Percentiles rank a stretch among this genome's conserved stretches.
These are phyloP conservation scores for Amphirosellinia nigrospora DNA, from an alignment of 495 filamentous ascomycete genomes.

Conservation along the genomic window DNA sequence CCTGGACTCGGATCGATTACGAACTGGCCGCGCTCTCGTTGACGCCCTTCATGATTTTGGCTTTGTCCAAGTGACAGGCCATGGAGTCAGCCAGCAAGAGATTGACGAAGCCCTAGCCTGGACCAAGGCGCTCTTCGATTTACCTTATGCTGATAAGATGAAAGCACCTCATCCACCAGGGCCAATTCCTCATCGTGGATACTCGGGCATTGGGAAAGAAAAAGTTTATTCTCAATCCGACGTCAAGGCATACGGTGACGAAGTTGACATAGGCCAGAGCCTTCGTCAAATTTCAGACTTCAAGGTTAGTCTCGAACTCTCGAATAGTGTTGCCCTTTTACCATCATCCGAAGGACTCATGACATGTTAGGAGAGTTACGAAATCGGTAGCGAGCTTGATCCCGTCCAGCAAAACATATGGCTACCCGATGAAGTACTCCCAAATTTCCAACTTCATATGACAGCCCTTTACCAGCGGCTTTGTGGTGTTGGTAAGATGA, in stretches of 20 bases:
- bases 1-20: neutral
- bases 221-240: conserved; percentile 34
- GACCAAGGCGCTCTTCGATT: conserved; percentile 19
- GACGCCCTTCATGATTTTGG: conserved; percentile 59
- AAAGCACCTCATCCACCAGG: conserved; percentile 39
- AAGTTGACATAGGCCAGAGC: conserved; percentile 39
- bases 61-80: conserved; percentile 63
- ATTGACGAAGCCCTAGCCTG: conserved; percentile 54
- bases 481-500: conserved; percentile 46
- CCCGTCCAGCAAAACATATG: conserved; percentile 66
- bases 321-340: neutral
- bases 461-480: conserved; percentile 60
- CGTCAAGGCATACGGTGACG: conserved; percentile 17
- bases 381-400: conserved; percentile 66
- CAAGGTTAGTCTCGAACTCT: conserved; percentile 29
- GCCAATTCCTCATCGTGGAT: conserved; percentile 38
- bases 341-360: neutral
- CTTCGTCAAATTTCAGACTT: conserved; percentile 46
- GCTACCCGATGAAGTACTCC: conserved; percentile 62
- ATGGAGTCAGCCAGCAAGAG: conserved; percentile 51
- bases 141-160: conserved; percentile 37
- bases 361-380: conserved; percentile 62
- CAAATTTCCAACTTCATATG: conserved; percentile 63
- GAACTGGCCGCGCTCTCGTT: conserved; percentile 39
- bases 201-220: conserved; percentile 36